Conservation (phyloP, 2,329 filamentous ascomycete genomes). For the Talaromyces piceae region DNA sequence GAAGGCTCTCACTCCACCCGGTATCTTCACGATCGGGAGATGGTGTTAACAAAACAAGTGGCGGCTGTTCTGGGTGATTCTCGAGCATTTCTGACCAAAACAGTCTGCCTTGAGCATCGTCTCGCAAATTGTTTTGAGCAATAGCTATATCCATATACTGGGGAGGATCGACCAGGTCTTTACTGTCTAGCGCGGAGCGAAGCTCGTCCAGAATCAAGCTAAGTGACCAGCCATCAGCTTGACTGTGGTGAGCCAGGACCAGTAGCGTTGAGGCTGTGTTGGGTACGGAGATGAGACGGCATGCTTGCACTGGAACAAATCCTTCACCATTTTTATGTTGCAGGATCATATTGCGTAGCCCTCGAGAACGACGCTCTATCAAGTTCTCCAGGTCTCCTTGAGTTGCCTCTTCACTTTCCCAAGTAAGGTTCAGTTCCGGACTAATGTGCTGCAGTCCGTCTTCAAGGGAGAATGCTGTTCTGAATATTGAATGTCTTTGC, state of each 20-base stretch:
- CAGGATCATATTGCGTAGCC: not conserved
- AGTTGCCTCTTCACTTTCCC: not conserved
- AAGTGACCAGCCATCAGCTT: constrained; percentile 1
- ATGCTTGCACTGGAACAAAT: not conserved
- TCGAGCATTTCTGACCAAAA: not conserved
- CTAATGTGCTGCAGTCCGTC: not conserved
- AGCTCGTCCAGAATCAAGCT: not conserved
- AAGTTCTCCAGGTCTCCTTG: not conserved
- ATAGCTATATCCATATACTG: not conserved
- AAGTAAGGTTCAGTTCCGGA: not conserved
- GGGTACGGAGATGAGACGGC: not conserved
- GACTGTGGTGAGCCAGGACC: not conserved
- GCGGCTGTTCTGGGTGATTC: not conserved
- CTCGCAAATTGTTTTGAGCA: not conserved
- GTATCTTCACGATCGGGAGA: not conserved
- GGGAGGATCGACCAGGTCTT: not conserved
- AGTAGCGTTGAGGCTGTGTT: constrained; percentile 14
- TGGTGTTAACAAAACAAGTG: not conserved
- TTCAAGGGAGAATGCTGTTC: not conserved
- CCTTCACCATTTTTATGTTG: not conserved
- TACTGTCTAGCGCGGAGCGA: not conserved
- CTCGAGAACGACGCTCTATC: not conserved
- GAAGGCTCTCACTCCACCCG: not conserved
- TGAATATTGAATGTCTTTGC: not conserved
- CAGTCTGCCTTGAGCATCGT: not conserved